Base-by-base conservation (phyloP, 139 green algal species). In the Picochlorum sp. region DNA sequence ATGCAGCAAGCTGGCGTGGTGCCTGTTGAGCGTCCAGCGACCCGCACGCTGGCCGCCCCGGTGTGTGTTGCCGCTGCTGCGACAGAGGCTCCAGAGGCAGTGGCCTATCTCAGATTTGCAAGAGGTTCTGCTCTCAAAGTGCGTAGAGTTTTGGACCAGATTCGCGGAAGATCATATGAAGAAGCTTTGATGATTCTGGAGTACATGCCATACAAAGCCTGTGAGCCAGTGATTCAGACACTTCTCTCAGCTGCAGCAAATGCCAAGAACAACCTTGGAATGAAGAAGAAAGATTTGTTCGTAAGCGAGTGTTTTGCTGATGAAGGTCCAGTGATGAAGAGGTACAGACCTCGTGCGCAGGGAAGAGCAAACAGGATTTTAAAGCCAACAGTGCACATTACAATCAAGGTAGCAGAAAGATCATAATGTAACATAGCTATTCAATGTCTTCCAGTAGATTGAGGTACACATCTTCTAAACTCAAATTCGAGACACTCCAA, bases 181-280 rank as follows among this genome's bases (percentile, higher is more conserved):
- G 88, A 97, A 61, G 88, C 88, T 3, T 79, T 97, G 45, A 86
- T 95, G 69, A 84, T 97, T 18, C 78, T 95, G 67, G 87, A 96
- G 72, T 95, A 94, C 77, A 88, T 96, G 80, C 92, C 92, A 4
- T 96, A 96, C 80, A 68, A 73, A 57, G 83, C 88, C 4, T 87
- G 83, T 56, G 88, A 94, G 64, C 71, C 65, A 18, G 85, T 94
- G 30, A 64, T 86, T 10, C 83, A 87, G 66, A 79, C 77, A 14
- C 66, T 94, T 24, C 75, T 92, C 34, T 92, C 86, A 45, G 89
- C 88, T 51, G 91, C 83, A 14, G 85, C 91, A 34, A 97, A 97
- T 72, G 92, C 91, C 38, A 97, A 97, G 85, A 81, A 97, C 75
- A 96, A 96, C 85, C 67, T 88, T 49, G 85, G 83, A 24, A 80